Evolutionary conservation across 2,329 filamentous ascomycete genomes (phyloP).

Genomic region (Alternaria sp.): DNA sequence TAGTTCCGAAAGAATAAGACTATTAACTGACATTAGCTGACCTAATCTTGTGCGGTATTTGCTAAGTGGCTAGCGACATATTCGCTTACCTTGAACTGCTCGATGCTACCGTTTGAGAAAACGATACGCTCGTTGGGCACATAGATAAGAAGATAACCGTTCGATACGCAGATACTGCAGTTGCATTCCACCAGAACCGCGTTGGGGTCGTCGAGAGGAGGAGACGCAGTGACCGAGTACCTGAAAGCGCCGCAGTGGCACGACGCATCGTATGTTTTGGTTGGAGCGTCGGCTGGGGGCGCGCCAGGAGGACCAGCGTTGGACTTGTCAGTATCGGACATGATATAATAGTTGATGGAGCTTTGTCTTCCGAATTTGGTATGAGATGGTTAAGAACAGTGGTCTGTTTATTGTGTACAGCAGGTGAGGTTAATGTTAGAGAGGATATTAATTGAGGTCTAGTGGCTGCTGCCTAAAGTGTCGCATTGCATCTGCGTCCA

Average conservation of each 20-base stretch:
- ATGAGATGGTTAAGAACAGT: not conserved
- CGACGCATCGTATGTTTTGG: constrained; percentile 50
- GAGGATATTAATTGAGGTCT: not conserved
- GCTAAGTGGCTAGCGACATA: not conserved
- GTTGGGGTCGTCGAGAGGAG: constrained; percentile 52
- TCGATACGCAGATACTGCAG: constrained; percentile 61
- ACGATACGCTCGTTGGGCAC: constrained; percentile 19
- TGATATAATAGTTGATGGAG: not conserved
- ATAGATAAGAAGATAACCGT: constrained; percentile 59
- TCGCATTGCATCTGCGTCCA: not conserved
- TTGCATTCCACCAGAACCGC: constrained; percentile 56
- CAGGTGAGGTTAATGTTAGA: not conserved
- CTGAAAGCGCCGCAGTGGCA: constrained; percentile 62
- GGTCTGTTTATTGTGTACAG: not conserved
- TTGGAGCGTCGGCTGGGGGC: constrained; percentile 8
- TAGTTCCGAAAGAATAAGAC: constrained; percentile 33
- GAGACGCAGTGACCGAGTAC: constrained; percentile 57
- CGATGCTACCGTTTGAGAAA: constrained; percentile 26
- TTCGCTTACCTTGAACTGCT: constrained; percentile 21
- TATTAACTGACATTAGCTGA: constrained; percentile 1
- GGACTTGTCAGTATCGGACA: constrained; percentile 2
- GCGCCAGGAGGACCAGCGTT: constrained; percentile 1
- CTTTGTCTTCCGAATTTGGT: not conserved
- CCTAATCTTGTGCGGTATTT: not conserved
- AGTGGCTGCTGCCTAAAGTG: not conserved